These are phyloP conservation scores for Pestalotiopsis sp. DNA, from an alignment of 2,329 filamentous ascomycete genomes.

Conservation along the genomic window DNA sequence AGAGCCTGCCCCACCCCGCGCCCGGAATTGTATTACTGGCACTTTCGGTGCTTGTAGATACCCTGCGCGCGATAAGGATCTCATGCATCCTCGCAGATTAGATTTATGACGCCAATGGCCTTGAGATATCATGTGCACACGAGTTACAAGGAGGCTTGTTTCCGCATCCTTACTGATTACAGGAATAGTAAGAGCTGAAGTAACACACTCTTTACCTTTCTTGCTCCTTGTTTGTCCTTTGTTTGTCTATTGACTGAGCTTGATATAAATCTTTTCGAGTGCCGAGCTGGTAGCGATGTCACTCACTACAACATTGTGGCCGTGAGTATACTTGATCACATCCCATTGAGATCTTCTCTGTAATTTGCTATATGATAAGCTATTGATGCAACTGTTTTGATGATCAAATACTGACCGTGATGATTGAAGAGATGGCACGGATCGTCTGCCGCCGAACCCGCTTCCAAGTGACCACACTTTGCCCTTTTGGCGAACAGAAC, in stretches of 20 bases:
- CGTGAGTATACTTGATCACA: background rate
- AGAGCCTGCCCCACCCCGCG: no score
- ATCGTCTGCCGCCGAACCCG: background rate
- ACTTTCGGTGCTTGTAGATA: background rate
- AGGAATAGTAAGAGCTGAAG: background rate
- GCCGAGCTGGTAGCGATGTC: background rate
- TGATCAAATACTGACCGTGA: background rate
- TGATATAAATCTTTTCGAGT: no score
- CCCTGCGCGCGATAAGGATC: background rate
- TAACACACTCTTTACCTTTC: background rate
- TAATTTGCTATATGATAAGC: background rate
- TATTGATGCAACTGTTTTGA: background rate
- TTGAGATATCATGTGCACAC: background rate
- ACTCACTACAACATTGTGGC: background rate
- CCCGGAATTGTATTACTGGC: background rate
- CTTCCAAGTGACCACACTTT: background rate
- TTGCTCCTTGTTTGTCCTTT: background rate
- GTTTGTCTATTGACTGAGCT: no score
- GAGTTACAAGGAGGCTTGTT: background rate
- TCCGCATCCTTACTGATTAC: background rate
- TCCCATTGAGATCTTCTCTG: background rate
- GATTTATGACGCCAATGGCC: background rate
- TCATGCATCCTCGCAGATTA: background rate
- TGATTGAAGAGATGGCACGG: background rate
- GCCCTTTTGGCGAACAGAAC: background rate